phyloP scores from a whole-genome alignment of 2,329 filamentous ascomycete genomes.

The Samsoniella hepiali region DNA sequence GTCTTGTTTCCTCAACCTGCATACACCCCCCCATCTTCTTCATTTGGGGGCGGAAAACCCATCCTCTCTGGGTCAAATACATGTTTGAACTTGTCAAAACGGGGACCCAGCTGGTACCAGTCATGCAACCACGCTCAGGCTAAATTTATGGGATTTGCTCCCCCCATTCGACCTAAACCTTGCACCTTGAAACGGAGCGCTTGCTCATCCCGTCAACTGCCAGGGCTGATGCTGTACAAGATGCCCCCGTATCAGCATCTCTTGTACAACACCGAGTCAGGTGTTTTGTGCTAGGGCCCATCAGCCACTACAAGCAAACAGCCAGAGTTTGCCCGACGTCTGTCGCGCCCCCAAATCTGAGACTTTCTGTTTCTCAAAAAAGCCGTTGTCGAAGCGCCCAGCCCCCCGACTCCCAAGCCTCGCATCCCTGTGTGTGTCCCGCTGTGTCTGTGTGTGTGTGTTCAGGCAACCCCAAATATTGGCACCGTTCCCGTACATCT shows the following conservation, averaged over 20 bases:
- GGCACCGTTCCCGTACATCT: neutral
- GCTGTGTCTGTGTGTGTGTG: neutral
- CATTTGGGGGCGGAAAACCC: neutral
- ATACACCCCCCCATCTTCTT: neutral
- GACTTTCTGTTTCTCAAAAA: slow-evolving; percentile 2
- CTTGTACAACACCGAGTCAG: neutral
- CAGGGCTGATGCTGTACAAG: neutral
- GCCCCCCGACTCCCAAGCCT: neutral
- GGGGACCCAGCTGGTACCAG: neutral
- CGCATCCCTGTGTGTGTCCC: neutral
- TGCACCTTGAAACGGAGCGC: neutral
- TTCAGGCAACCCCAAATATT: neutral
- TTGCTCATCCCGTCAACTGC: neutral
- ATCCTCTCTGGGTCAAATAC: neutral
- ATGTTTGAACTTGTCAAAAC: neutral
- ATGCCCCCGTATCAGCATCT: slow-evolving; percentile 2
- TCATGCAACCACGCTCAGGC: neutral
- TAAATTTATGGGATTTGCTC: neutral
- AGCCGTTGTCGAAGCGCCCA: neutral
- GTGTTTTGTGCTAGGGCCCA: neutral
- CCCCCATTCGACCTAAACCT: neutral
- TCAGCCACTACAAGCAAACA: slow-evolving; percentile 1
- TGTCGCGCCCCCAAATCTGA: neutral
- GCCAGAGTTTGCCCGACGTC: neutral
- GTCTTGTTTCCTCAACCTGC: slow-evolving; percentile 1